Percentiles rank a stretch among this genome's conserved stretches.
Evolutionary conservation across 2,329 filamentous ascomycete genomes (phyloP).

Genomic region (Colletotrichum magnum): DNA sequence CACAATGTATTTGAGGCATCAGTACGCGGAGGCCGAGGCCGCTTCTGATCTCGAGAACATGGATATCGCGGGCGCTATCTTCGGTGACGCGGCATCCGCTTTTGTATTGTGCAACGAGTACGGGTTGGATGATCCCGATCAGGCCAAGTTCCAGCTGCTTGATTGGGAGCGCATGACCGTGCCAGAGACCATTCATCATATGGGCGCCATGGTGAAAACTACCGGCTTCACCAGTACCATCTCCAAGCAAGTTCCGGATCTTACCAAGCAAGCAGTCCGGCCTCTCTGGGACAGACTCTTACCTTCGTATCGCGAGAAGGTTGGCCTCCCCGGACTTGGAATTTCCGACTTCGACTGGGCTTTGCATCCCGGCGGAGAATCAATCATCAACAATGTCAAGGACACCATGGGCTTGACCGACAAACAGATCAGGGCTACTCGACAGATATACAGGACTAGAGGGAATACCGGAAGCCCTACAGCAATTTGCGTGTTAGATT

Average conservation of each 20-base stretch:
- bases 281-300: conserved; percentile 17
- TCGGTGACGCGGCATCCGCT: conserved; percentile 44
- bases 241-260: conserved; percentile 21
- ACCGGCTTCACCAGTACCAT: conserved; percentile 30
- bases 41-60: conserved; percentile 40
- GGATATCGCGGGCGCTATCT: conserved; percentile 44
- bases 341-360: conserved; percentile 28
- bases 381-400: conserved; percentile 24
- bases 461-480: conserved; percentile 28
- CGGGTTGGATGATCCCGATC: conserved; percentile 8
- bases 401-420: conserved; percentile 19
- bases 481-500: conserved; percentile 23
- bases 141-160: conserved; percentile 22
- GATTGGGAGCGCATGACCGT: conserved; percentile 26
- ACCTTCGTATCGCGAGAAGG: conserved; percentile 15
- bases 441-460: conserved; percentile 19
- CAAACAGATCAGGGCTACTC: conserved; percentile 22
- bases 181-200: conserved; percentile 19
- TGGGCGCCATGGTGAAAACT: conserved; percentile 27
- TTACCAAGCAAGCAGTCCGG: conserved; percentile 8
- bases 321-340: conserved; percentile 1
- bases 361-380: conserved; percentile 18
- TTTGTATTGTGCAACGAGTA: conserved; percentile 45
- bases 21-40: conserved; percentile 43
- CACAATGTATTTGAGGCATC: conserved; percentile 39